Base-by-base conservation (phyloP, 441 rosid species). In the Pelargonium australe region DNA sequence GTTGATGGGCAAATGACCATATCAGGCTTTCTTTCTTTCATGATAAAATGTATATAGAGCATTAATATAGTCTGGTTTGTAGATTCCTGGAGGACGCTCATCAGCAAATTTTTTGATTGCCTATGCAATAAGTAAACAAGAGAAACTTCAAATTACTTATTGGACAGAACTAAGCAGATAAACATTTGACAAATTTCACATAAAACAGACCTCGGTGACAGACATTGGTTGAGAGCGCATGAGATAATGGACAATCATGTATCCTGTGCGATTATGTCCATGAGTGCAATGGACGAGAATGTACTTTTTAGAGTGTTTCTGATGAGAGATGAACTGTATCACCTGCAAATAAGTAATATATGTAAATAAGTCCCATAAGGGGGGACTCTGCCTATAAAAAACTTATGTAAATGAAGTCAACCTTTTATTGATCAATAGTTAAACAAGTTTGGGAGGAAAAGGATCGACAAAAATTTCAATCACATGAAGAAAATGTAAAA, bases 231-330 rank as follows among this genome's bases (percentile, higher is more conserved):
- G 73, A 43, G 97, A 82, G 16, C 98, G 95, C 97, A 96, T 87
- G 60, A 96, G 89, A 81, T 85, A 93, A 77, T 96, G 97, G 43
- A 91, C 85, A 66, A 93, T 88, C 99, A 96, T 96, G 77, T 83
- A 96, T 71, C 99, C 98, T 5, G 99, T 96, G 41, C 99, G 96
- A 69, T 96, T 93, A 78, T 91, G 96, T 62, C 99, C 99, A 80
- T 96, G 99, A 0, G 99, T 96, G 76, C 99, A 96, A 78, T 96
- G 99, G 76, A 96, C 99, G 49, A 96, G 94, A 64, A 96, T 81
- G 70, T 78, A 82, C 80, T 89, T 91, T 85, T 91, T 93, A 14
- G 91, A 63, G 65, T 77, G 87, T 77, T 89, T 92, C 75, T 87
- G 96, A 70, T 86, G 90, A 67, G 60, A 65, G 28, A 89, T 68